Conservation (phyloP, 169 alveolate species). For the Eimeria necatrix region DNA sequence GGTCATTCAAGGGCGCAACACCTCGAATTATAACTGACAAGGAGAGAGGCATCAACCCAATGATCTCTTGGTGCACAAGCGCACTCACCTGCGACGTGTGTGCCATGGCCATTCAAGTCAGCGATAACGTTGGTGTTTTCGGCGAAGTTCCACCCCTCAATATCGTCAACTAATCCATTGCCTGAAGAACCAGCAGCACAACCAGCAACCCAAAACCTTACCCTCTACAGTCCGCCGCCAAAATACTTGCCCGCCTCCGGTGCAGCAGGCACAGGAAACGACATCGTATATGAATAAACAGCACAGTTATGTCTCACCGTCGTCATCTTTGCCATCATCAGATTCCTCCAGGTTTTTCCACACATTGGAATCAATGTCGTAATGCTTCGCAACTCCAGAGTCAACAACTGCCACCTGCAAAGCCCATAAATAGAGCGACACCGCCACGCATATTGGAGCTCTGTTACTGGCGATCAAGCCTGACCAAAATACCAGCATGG, state of each 20-base stretch:
- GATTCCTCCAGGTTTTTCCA: conserved; percentile 53
- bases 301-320: conserved; percentile 17
- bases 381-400: conserved; percentile 50
- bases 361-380: conserved; percentile 29
- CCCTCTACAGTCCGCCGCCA: no score
- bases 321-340: conserved; percentile 66
- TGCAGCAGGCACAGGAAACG: no score
- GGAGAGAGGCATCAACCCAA: no score
- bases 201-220: background rate
- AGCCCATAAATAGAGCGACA: background rate
- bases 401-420: conserved; percentile 72
- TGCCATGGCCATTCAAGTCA: conserved; percentile 76
- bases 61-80: background rate
- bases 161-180: conserved; percentile 68
- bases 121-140: background rate
- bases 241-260: no score
- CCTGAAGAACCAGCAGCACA: conserved; percentile 3
- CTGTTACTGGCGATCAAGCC: background rate
- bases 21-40: no score
- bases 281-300: no score
- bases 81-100: conserved; percentile 78
- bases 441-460: background rate
- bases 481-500: background rate
- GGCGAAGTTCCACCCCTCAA: conserved; percentile 58
- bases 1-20: no score